Evolutionary conservation across 257 asterid genomes (phyloP).

Genomic region (Solanum phureja): DNA sequence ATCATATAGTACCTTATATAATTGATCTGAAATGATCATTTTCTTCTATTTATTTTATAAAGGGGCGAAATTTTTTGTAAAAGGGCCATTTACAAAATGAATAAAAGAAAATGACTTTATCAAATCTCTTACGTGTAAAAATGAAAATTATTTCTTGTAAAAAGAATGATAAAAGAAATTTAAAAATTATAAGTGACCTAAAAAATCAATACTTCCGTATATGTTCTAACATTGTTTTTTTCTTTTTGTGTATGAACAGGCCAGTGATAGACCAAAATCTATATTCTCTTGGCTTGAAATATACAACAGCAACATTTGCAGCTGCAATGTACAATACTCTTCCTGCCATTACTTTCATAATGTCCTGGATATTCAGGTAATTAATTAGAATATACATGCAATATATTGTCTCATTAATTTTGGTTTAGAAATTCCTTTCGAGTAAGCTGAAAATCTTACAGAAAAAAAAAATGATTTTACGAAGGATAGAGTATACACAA

Average conservation of each 20-base stretch:
- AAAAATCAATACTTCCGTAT: neutral
- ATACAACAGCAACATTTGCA: slow-evolving; percentile 94
- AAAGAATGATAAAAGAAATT: too few relatives aligned
- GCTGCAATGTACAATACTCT: slow-evolving; percentile 88
- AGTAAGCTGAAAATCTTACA: too few relatives aligned
- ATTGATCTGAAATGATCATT: too few relatives aligned
- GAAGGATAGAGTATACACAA: fast-evolving
- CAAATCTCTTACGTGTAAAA: too few relatives aligned
- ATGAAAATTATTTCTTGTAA: too few relatives aligned
- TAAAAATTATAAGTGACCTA: neutral
- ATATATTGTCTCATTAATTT: neutral
- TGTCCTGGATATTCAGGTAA: slow-evolving; percentile 80
- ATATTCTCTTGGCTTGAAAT: slow-evolving; percentile 81
- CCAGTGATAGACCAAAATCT: slow-evolving; percentile 92
- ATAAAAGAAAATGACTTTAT: neutral
- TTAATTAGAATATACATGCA: neutral
- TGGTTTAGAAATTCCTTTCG: neutral
- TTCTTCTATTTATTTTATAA: neutral
- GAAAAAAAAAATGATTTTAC: neutral
- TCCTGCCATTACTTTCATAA: slow-evolving; percentile 78
- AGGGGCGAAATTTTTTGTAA: neutral
- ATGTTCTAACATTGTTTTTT: neutral
- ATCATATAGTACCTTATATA: too few relatives aligned
- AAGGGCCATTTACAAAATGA: too few relatives aligned
- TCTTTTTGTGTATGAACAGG: slow-evolving; percentile 19